These are phyloP conservation scores for Incumbomyces delicatus DNA, from an alignment of 2,329 filamentous ascomycete species.

Conservation along the genomic window DNA sequence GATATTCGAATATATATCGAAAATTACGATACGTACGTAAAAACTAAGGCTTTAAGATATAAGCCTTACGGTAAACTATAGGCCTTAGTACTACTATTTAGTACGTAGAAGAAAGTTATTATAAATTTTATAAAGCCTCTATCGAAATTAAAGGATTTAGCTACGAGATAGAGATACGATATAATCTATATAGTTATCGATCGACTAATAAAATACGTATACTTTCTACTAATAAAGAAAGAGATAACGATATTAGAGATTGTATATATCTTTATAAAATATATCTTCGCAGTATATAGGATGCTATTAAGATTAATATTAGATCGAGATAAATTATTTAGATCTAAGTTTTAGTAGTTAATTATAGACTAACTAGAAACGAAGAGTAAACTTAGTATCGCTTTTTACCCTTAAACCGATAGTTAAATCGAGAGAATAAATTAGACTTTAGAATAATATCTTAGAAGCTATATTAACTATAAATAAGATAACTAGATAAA, in stretches of 20 bases:
- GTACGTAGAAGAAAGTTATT: constrained; percentile 8
- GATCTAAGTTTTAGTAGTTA: constrained; percentile 4
- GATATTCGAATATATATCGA: constrained; percentile 8
- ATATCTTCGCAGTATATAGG: constrained; percentile 7
- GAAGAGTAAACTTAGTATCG: constrained; percentile 8
- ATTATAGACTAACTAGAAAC: constrained; percentile 1
- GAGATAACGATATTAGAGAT: constrained; percentile 3
- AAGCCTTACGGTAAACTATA: constrained; percentile 9
- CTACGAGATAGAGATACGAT: constrained; percentile 7
- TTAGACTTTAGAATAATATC: constrained; percentile 12
- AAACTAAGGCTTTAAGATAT: constrained; percentile 9
- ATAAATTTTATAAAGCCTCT: constrained; percentile 8
- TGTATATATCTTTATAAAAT: constrained; percentile 7
- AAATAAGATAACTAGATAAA: constrained; percentile 12
- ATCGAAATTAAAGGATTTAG: constrained; percentile 4
- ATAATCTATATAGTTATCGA: constrained; percentile 9
- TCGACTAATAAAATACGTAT: constrained; percentile 4
- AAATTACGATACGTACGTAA: constrained; percentile 8
- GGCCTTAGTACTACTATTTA: constrained; percentile 9
- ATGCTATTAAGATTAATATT: constrained; percentile 6
- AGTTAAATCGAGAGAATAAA: constrained; percentile 13
- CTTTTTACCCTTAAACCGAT: constrained; percentile 10
- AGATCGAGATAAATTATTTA: constrained; percentile 8
- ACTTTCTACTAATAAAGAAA: constrained; percentile 6
- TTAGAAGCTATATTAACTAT: constrained; percentile 13